Conservation (phyloP, 2,329 filamentous ascomycete species). For the Arthrinium phaeospermum region DNA sequence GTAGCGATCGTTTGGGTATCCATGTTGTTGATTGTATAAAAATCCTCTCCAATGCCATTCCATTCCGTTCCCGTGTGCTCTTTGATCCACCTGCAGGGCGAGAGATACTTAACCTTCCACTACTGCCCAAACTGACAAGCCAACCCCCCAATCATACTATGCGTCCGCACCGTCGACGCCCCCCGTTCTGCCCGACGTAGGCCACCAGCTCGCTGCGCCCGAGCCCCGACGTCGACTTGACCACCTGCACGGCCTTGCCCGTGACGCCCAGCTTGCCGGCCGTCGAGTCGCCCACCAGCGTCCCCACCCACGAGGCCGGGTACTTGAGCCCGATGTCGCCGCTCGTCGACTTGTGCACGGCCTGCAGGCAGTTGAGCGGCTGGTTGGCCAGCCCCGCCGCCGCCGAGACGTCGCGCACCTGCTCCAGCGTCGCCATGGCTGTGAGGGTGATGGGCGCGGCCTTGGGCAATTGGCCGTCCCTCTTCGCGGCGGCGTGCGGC, state of each 20-base stretch:
- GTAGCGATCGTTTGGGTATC: conserved; percentile 15
- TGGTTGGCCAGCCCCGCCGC: conserved; percentile 19
- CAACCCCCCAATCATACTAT: conserved; percentile 39
- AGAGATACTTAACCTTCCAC: neutral
- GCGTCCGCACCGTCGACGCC: conserved; percentile 40
- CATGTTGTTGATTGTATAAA: neutral
- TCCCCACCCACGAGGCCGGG: conserved; percentile 57
- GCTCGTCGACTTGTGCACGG: conserved; percentile 51
- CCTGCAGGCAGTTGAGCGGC: conserved; percentile 44
- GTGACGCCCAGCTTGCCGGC: conserved; percentile 46
- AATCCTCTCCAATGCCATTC: neutral
- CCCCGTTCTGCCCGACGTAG: conserved; percentile 47
- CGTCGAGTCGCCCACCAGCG: conserved; percentile 45
- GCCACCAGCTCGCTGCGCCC: conserved; percentile 43
- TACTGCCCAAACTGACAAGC: conserved; percentile 30
- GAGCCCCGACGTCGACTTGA: conserved; percentile 38
- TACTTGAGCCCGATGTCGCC: conserved; percentile 51
- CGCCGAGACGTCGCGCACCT: neutral
- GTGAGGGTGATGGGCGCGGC: neutral
- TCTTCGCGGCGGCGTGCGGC: neutral
- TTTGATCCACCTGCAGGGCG: no score
- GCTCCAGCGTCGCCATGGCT: neutral
- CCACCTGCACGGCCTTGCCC: conserved; percentile 51
- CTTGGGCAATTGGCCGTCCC: neutral
- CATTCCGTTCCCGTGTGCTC: no score